phyloP scores from a whole-genome alignment of 176 grass and related monocot genomes.

The Saccharum officinarum region DNA sequence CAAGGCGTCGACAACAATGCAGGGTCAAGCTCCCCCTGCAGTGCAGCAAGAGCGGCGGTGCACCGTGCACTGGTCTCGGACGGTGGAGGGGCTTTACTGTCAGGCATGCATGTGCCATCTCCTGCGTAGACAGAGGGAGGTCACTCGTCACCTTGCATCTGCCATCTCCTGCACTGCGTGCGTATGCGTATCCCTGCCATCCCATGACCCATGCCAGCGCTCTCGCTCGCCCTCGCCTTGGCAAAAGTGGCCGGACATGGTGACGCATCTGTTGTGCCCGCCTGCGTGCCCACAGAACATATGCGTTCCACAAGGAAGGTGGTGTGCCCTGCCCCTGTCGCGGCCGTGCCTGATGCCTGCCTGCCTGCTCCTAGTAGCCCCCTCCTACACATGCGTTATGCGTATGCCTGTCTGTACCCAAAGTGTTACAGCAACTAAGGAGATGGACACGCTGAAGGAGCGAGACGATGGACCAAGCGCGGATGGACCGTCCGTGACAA shows the following conservation, averaged over 20 bases:
- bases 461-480: too few relatives aligned
- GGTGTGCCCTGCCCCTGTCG: constrained; percentile 13
- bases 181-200: neutral
- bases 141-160: neutral
- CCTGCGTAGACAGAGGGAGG: neutral
- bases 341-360: neutral
- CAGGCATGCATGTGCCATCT: neutral
- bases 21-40: too few relatives aligned
- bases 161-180: neutral
- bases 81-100: too few relatives aligned
- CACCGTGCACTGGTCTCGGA: neutral
- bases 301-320: neutral
- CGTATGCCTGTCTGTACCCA: too few relatives aligned
- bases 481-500: too few relatives aligned
- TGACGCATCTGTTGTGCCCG: neutral
- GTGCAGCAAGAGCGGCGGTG: neutral
- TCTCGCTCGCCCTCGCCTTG: neutral
- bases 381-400: neutral
- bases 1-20: neutral
- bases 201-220: neutral
- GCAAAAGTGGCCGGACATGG: constrained; percentile 11
- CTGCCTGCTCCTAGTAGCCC: neutral
- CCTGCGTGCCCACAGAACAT: neutral
- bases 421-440: too few relatives aligned
- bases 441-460: too few relatives aligned